Base-by-base conservation (phyloP, 129 eudicot species). In the Chrysanthemum seticuspe region DNA sequence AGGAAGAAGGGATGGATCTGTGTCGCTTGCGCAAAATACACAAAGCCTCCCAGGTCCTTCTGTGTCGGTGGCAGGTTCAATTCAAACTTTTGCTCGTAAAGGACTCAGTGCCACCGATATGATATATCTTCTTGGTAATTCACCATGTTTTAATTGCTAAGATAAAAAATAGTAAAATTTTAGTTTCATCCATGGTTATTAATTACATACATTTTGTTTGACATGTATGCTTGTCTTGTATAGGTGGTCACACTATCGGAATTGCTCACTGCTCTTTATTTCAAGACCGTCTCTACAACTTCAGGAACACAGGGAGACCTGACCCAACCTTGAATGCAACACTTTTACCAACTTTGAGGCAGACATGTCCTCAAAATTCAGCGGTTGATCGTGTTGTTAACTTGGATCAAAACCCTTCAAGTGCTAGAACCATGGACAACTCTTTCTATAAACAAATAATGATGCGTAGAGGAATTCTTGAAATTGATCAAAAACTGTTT, bases 231-330 rank as follows among this genome's bases (percentile, higher is more conserved):
- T 45, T 65, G 31, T 36, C 29, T 13, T 57, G 21, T 66, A 62
- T 18, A 86, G 92, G 96, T 62, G 97, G 84, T 2, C 97, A 91
- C 78, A 80, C 90, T 0, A 82, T 91, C 9, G 97, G 97, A 13
- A 23, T 81, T 27, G 71, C 89, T 4, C 92, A 84, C 63, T 91
- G 97, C 74, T 65, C 85, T 2, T 31, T 69, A 67, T 72, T 88
- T 59, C 29, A 54, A 57, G 86, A 86, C 31, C 87, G 97, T 15
- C 88, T 91, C 54, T 91, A 88, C 88, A 68, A 91, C 45, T 91
- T 84, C 83, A 34, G 75, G 5, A 62, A 74, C 44, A 82, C 96
- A 0, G 83, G 88, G 9, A 74, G 65, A 19, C 84, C 97, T 3
- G 97, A 91, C 71, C 92, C 89, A 0, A 13, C 79, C 29, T 84